Evolutionary conservation across 768 basidiomycete species (phyloP), one percentile per base, ranked within the genome.

Genomic region (Boletus huronensis): DNA sequence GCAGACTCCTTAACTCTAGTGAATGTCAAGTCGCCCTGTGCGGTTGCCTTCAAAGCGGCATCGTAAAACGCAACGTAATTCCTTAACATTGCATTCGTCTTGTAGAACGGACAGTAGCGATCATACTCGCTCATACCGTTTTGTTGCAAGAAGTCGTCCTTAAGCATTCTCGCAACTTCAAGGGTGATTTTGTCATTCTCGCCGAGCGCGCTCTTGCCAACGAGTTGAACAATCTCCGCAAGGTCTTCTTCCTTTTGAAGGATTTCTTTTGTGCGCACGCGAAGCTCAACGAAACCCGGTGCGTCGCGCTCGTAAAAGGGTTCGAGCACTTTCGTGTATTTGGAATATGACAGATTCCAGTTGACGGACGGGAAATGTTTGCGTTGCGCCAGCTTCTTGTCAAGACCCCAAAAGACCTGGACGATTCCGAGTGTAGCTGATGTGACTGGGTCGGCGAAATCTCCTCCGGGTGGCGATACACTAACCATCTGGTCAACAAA

Each of bases 331-430:
- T 94, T 95, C 58, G 87, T 90, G 74, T 99, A 98, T 72, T 99
- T 99, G 55, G 97, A 98, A 73, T 98, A 98, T 10, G 97, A 99
- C n/a, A 97, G 77, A 61, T 87, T 97, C 97, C 97, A 99, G 76
- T 99, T 98, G 71, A 99, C 96, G n/a, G 95, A 97, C 2, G 97
- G 97, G 82, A 99, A 99, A 71, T 99, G 95, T 73, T 99, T 98
- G 58, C 96, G 83, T 70, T 98, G 97, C 3, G 97, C 97, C 55
- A 98, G 85, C 70, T 96, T 94, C 85, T 99, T 99, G 76, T 98
- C 97, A 26, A 99, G 83, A 72, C 97, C 97, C 97, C 97, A 99
- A 83, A 99, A 99, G 61, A 98, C 97, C 67, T 98, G 97, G 10
- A 99, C 97, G 68, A 99, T 99, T 78, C 94, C 85, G 52, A 99